phyloP scores from a whole-genome alignment of 139 green algal genomes.

The Zygnema circumcarinatum region DNA sequence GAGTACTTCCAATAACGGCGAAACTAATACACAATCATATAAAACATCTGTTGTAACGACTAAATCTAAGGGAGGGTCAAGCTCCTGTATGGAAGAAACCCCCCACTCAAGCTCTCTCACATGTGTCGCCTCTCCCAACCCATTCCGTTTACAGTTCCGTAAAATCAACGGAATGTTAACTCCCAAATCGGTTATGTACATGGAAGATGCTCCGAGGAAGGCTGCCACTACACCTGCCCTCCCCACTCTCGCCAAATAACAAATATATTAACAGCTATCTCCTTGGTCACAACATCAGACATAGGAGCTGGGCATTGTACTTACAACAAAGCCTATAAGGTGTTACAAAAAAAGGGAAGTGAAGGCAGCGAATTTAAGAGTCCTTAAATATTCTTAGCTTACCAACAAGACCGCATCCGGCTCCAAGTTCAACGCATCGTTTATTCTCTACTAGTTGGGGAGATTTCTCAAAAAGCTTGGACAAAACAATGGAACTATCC shows the following conservation, averaged over 20 bases:
- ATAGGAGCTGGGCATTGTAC: too few species aligned
- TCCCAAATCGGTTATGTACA: constrained; percentile 7
- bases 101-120: constrained; percentile 17
- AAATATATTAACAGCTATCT: too few species aligned
- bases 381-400: background rate
- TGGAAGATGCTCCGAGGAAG: background rate
- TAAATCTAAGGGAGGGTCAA: constrained; percentile 35
- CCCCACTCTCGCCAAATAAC: too few species aligned
- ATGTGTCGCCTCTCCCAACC: too few species aligned
- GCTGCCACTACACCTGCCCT: constrained; percentile 29
- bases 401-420: constrained; percentile 49
- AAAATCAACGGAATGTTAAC: constrained; percentile 7
- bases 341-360: background rate
- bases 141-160: constrained; percentile 3
- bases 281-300: too few species aligned
- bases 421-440: constrained; percentile 47
- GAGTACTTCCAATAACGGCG: background rate
- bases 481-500: constrained; percentile 47
- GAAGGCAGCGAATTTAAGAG: background rate
- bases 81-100: background rate
- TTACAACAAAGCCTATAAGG: background rate
- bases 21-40: constrained; percentile 11
- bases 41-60: constrained; percentile 46
- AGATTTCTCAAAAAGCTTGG: constrained; percentile 31
- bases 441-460: constrained; percentile 25